Percentiles rank a stretch among this genome's conserved stretches.
Conservation (phyloP, 352 stramenopile genomes). For the Pythium utonaiense region DNA sequence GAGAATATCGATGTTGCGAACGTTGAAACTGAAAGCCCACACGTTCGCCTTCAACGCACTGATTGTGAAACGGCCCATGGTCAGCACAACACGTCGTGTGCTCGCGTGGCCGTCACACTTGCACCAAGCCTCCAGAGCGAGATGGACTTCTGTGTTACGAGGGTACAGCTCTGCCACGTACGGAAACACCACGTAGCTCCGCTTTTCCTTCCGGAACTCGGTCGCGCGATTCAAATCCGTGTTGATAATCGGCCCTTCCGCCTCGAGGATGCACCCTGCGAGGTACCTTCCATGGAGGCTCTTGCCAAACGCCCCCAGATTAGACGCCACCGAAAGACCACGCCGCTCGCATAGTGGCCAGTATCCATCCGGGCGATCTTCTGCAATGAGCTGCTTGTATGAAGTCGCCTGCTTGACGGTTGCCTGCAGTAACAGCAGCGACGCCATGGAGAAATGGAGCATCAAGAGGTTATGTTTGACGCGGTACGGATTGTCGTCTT, state of each 20-base stretch:
- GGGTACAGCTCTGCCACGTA: constrained; percentile 46
- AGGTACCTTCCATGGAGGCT: constrained; percentile 54
- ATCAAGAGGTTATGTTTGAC: constrained; percentile 86
- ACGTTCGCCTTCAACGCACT: constrained; percentile 64
- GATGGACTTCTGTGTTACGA: constrained; percentile 25
- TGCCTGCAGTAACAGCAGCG: constrained; percentile 71
- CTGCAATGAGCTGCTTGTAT: constrained; percentile 77
- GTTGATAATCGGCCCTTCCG: constrained; percentile 73
- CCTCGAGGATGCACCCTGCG: constrained; percentile 64
- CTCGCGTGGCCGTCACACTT: constrained; percentile 64
- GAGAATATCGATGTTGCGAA: constrained; percentile 74
- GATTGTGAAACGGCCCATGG: constrained; percentile 72
- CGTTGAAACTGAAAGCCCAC: constrained; percentile 80
- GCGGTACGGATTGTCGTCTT: constrained; percentile 35
- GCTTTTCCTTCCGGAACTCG: constrained; percentile 46
- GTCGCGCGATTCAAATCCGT: constrained; percentile 76
- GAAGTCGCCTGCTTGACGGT: constrained; percentile 70
- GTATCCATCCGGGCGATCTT: constrained; percentile 72
- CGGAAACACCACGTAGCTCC: constrained; percentile 55
- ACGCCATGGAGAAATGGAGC: constrained; percentile 87
- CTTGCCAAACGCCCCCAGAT: constrained; percentile 55
- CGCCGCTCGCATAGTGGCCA: constrained; percentile 86
- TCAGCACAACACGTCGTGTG: constrained; percentile 62
- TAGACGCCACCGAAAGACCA: constrained; percentile 60
- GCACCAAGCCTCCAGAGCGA: constrained; percentile 82